Conservation (phyloP, 352 stramenopile species). For the Thraustochytrium striatum region DNA sequence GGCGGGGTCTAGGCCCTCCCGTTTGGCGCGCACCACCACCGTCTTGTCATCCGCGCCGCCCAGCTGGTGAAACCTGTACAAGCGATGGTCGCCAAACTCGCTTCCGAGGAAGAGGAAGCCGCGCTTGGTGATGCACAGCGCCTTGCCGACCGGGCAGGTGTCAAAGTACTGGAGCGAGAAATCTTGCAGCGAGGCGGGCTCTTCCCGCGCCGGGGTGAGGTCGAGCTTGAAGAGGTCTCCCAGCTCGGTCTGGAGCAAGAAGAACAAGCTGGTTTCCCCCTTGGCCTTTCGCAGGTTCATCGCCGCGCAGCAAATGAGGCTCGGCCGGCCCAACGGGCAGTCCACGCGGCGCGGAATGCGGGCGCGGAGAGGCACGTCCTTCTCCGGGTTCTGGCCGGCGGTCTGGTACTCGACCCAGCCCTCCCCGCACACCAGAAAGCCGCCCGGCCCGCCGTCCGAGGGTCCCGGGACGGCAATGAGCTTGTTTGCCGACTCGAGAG, state of each 20-base stretch:
- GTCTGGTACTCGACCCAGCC: slow-evolving; percentile 96
- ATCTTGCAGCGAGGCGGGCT: background rate
- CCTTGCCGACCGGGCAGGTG: slow-evolving; percentile 78
- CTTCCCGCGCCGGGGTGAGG: slow-evolving; percentile 57
- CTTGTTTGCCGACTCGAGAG: slow-evolving; percentile 82
- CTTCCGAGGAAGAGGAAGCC: slow-evolving; percentile 91
- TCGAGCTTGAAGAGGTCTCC: slow-evolving; percentile 93
- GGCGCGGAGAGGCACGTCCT: background rate
- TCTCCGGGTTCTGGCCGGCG: slow-evolving; percentile 68
- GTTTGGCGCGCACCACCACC: background rate
- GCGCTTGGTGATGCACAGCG: slow-evolving; percentile 94
- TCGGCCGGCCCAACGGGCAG: background rate
- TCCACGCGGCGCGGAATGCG: background rate
- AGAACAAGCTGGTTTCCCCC: slow-evolving; percentile 83
- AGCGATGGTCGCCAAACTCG: slow-evolving; percentile 95
- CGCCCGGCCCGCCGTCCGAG: slow-evolving; percentile 67
- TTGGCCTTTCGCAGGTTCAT: slow-evolving; percentile 40
- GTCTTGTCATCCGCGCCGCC: slow-evolving; percentile 7
- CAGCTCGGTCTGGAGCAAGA: slow-evolving; percentile 93
- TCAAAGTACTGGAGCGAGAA: slow-evolving; percentile 81
- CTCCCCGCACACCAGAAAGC: slow-evolving; percentile 92
- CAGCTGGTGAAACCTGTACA: slow-evolving; percentile 62
- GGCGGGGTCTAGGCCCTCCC: background rate
- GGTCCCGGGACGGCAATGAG: slow-evolving; percentile 80
- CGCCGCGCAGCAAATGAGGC: slow-evolving; percentile 3